phyloP scores from a whole-genome alignment of 352 stramenopile species.

The Salisapilia sapeloensis region DNA sequence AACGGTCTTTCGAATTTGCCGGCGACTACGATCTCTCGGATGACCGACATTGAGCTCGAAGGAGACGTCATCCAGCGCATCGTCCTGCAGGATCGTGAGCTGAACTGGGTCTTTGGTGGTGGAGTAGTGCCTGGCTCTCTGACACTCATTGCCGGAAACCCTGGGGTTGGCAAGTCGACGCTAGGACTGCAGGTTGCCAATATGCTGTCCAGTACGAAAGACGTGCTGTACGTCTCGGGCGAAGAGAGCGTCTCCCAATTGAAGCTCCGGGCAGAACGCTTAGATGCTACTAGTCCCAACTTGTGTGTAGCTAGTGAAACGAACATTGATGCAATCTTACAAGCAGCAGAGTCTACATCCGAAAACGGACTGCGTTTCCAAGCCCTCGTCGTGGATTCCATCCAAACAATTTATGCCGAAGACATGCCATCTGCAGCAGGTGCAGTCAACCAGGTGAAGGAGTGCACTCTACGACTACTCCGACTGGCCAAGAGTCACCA shows the following conservation, averaged over 20 bases:
- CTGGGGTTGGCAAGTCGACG: constrained; percentile 88
- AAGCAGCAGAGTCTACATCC: constrained; percentile 23
- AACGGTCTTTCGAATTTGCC: too few species aligned
- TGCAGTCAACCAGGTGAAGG: constrained; percentile 89
- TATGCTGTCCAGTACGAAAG: constrained; percentile 42
- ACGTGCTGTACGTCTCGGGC: constrained; percentile 91
- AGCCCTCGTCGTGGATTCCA: constrained; percentile 89
- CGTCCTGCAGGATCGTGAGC: constrained; percentile 45
- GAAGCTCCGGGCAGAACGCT: constrained; percentile 80
- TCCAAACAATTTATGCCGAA: constrained; percentile 91
- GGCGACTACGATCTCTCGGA: constrained; percentile 19
- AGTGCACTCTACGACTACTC: constrained; percentile 89
- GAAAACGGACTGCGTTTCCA: constrained; percentile 13
- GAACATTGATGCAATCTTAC: constrained; percentile 61
- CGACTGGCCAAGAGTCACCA: constrained; percentile 85
- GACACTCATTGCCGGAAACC: constrained; percentile 89
- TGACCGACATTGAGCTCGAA: constrained; percentile 54
- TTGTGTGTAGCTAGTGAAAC: constrained; percentile 75
- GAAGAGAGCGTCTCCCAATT: constrained; percentile 95
- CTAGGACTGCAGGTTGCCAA: constrained; percentile 88
- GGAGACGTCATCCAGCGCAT: constrained; percentile 38
- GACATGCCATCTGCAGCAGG: constrained; percentile 64
- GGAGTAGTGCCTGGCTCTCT: constrained; percentile 90
- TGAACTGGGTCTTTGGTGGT: constrained; percentile 92
- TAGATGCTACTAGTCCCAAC: constrained; percentile 44